These are phyloP conservation scores for Sextonia rubra DNA, from an alignment of 164 flowering plant species.

Conservation along the genomic window DNA sequence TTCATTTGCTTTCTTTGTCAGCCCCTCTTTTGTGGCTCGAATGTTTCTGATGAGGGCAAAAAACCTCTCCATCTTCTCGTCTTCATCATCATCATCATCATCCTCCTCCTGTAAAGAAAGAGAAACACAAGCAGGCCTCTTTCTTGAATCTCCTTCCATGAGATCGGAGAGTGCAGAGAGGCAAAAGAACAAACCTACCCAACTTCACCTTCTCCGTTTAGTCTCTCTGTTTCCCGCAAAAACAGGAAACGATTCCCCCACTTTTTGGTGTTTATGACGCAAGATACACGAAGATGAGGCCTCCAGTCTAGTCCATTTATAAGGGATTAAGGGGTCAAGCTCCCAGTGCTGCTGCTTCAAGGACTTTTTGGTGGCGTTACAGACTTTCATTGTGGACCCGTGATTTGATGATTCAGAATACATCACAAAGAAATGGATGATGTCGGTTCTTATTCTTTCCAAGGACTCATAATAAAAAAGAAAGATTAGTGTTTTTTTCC, in stretches of 20 bases:
- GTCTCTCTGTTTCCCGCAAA: neutral
- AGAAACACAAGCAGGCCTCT: neutral
- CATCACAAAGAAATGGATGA: no score
- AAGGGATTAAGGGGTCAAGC: no score
- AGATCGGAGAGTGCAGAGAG: neutral
- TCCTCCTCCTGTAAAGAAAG: slow-evolving; percentile 18
- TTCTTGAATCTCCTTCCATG: neutral
- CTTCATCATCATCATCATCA: slow-evolving; percentile 31
- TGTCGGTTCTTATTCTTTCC: no score
- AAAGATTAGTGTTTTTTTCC: no score
- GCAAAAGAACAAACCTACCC: neutral
- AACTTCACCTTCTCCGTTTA: neutral
- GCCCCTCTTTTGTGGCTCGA: slow-evolving; percentile 21
- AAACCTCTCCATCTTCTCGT: slow-evolving; percentile 36
- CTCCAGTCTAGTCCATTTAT: no score
- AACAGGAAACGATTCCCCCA: neutral
- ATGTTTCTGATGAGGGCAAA: slow-evolving; percentile 34
- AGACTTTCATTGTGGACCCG: no score
- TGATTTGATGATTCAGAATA: no score
- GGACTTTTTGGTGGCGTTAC: no score
- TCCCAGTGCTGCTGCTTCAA: no score
- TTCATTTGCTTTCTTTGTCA: slow-evolving; percentile 5
- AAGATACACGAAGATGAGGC: neutral
- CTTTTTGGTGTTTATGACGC: neutral
- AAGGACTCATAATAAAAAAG: no score